phyloP scores from a whole-genome alignment of 2,329 filamentous ascomycete species.

The Didymella exigua region DNA sequence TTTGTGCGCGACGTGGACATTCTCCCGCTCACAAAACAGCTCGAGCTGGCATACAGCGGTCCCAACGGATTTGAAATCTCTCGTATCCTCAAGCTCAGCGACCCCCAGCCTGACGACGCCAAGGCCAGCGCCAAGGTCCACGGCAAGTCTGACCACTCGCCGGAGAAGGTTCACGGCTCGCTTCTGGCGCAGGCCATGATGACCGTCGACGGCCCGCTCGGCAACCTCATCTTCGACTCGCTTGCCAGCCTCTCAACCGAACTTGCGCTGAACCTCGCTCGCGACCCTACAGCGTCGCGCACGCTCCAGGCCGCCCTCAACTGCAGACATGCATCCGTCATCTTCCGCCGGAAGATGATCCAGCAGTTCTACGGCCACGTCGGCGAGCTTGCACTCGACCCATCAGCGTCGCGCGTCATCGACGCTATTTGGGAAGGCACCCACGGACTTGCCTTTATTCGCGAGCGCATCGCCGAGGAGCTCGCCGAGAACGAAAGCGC shows the following conservation, averaged over 20 bases:
- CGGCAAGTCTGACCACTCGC: constrained; percentile 38
- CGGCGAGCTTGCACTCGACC: constrained; percentile 64
- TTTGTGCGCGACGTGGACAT: constrained; percentile 67
- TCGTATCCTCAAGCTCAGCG: constrained; percentile 65
- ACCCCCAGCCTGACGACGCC: constrained; percentile 51
- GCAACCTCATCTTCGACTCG: constrained; percentile 71
- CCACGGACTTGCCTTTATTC: constrained; percentile 67
- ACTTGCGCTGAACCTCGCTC: constrained; percentile 66
- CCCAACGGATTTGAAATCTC: constrained; percentile 59
- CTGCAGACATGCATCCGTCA: constrained; percentile 58
- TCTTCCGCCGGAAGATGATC: constrained; percentile 67
- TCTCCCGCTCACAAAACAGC: constrained; percentile 59
- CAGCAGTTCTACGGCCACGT: constrained; percentile 67
- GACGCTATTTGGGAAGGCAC: constrained; percentile 70
- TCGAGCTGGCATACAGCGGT: constrained; percentile 63
- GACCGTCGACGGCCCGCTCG: constrained; percentile 69
- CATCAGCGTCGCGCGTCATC: constrained; percentile 69
- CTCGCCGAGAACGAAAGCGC: constrained; percentile 63
- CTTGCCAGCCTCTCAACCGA: constrained; percentile 58
- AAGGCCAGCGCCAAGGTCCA: constrained; percentile 25
- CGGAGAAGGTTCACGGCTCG: constrained; percentile 76
- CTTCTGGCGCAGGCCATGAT: constrained; percentile 83
- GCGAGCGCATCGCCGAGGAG: constrained; percentile 70
- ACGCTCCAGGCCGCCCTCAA: constrained; percentile 69
- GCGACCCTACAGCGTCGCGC: constrained; percentile 62